Base-by-base conservation (phyloP, 306 rosid genomes). In the Prunus mume region DNA sequence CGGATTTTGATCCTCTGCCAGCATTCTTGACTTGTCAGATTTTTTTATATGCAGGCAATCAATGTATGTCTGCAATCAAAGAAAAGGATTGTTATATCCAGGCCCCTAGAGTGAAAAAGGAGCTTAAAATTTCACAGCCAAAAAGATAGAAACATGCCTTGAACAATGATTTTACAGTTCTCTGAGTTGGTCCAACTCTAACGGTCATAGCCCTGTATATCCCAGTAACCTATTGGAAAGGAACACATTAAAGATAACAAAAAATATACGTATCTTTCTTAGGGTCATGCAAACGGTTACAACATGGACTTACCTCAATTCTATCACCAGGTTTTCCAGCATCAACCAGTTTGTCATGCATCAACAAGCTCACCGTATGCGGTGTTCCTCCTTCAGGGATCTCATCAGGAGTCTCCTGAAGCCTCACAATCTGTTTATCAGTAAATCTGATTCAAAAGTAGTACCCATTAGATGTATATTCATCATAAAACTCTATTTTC, bases 381-480 rank as follows among this genome's bases (percentile, higher is more conserved):
- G 99, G 97, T 43, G 99, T 95, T 63, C 99, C 99, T 76, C 99
- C 99, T 34, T 95, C 99, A 25, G 97, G 99, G 52, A 95, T 95
- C 83, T 95, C 97, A 58, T 95, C 97, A 64, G 97, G 99, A 34
- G 97, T 95, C 91, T 95, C 97, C 84, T 95, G 99, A 71, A 95
- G 90, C 89, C 92, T 86, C 85, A 95, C 99, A 80, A 95, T 95
- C 85, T 95, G 97, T 88, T 92, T 95, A 80, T 95, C 99, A 5
- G 93, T 77, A 78, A 92, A 95, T 84, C 99, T 95, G 86, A 73
- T 66, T 64, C 81, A 49, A 57, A 68, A 69, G 62, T 67, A 79
- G 63, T 54, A 73, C 9, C 15, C 63, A 63, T 80, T 80, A 66
- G 69, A 41, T 20, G 30, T 7, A 46, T 15, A 68, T 67, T 60